These are phyloP conservation scores for Chenopodium quinoa DNA, from an alignment of 148 eudicot species.

Conservation along the genomic window DNA sequence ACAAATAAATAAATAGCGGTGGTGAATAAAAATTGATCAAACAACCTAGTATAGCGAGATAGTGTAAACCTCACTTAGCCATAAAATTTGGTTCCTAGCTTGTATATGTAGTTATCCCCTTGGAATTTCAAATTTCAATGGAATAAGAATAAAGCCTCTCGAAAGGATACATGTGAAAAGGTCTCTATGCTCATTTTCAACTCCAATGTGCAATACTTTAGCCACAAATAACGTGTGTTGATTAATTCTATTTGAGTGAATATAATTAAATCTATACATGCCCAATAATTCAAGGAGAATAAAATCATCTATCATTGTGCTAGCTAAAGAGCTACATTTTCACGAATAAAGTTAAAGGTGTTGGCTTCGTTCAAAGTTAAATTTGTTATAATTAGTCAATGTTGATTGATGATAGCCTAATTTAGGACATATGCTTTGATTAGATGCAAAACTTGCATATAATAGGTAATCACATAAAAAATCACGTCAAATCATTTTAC, in stretches of 20 bases:
- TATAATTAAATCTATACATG: neutral
- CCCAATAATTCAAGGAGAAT: neutral
- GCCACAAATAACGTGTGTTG: slow-evolving; percentile 5
- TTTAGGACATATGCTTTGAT: neutral
- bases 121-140: neutral
- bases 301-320: neutral
- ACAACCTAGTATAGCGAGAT: neutral
- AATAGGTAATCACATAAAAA: too few relatives aligned
- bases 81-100: neutral
- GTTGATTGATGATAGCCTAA: neutral
- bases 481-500: too few relatives aligned
- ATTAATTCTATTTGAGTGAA: neutral
- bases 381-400: neutral
- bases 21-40: neutral
- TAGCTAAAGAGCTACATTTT: neutral
- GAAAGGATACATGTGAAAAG: slow-evolving; percentile 2
- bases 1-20: neutral
- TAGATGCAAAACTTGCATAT: neutral
- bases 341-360: neutral
- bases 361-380: neutral
- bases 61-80: neutral
- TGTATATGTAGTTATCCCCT: neutral
- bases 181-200: slow-evolving; percentile 1
- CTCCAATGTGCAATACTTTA: slow-evolving; percentile 6
- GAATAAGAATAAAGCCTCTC: neutral